These are phyloP conservation scores for Populus tomentosa DNA, from an alignment of 441 rosid genomes.

Conservation along the genomic window DNA sequence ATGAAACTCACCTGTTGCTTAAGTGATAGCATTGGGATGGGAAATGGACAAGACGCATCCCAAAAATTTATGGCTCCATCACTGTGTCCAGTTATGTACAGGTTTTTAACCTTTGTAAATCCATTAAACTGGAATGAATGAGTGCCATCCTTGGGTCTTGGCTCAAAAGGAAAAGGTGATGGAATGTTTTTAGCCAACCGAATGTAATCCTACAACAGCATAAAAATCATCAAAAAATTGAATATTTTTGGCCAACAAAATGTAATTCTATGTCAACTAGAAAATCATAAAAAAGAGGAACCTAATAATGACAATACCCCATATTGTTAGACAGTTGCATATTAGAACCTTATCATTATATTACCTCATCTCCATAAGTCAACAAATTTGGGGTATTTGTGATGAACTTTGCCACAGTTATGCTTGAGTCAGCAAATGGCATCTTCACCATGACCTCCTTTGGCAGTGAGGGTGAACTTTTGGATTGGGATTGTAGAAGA, in stretches of 20 bases:
- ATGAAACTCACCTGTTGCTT: constrained; percentile 65
- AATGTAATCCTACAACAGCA: constrained; percentile 50
- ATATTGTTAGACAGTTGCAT: not conserved
- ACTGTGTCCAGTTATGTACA: constrained; percentile 80
- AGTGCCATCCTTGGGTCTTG: constrained; percentile 48
- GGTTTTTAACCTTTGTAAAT: constrained; percentile 67
- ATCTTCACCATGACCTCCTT: constrained; percentile 61
- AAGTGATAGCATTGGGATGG: constrained; percentile 53
- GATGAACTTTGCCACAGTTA: constrained; percentile 58
- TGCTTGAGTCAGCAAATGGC: constrained; percentile 63
- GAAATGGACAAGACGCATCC: constrained; percentile 75
- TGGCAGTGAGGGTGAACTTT: constrained; percentile 74
- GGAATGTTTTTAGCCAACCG: constrained; percentile 42
- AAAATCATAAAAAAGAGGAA: not conserved
- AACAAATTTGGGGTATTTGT: constrained; percentile 40
- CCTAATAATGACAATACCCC: not conserved
- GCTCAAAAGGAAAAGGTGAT: constrained; percentile 57
- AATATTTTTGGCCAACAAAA: not conserved
- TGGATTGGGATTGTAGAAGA: constrained; percentile 73
- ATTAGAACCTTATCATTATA: constrained; percentile 1
- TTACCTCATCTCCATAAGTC: constrained; percentile 63
- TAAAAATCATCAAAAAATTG: not conserved
- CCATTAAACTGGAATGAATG: constrained; percentile 50
- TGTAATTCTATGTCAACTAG: not conserved
- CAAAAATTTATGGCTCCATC: constrained; percentile 82